Percentiles rank a stretch among this genome's conserved stretches.
phyloP scores from a whole-genome alignment of 169 alveolate genomes.

The Eimeria sp. region DNA sequence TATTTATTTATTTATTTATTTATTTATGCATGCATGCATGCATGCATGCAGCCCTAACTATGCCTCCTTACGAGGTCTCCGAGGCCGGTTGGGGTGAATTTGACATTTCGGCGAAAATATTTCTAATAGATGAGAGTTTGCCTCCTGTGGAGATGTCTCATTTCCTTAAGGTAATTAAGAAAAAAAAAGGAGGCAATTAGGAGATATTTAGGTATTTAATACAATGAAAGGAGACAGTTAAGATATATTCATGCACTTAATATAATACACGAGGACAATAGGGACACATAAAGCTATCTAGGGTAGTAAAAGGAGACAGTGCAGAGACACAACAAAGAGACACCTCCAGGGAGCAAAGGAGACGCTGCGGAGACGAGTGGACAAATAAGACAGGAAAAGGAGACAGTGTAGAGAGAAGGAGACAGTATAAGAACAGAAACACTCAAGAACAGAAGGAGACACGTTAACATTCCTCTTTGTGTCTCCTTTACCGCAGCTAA shows the following conservation, averaged over 20 bases:
- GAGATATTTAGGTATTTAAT: no score
- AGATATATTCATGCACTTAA: no score
- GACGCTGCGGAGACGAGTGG: not conserved
- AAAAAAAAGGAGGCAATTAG: not conserved
- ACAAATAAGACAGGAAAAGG: not conserved
- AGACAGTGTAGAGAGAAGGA: not conserved
- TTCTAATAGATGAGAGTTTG: constrained; percentile 91
- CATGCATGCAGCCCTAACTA: constrained; percentile 87
- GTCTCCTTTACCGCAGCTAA: constrained; percentile 44
- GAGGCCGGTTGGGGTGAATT: constrained; percentile 97
- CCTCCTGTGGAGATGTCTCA: constrained; percentile 93
- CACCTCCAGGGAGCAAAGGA: not conserved
- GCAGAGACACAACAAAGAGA: no score
- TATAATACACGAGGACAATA: not conserved
- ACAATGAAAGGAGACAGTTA: no score
- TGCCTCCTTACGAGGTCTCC: constrained; percentile 93
- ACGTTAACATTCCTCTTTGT: not conserved
- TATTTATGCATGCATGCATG: not conserved
- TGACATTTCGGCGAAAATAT: constrained; percentile 90
- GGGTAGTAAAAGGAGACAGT: not conserved
- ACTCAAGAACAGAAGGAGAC: not conserved
- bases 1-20: no score
- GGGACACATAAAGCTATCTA: no score
- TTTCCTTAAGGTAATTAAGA: constrained; percentile 82
- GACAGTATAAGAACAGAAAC: not conserved